Evolutionary conservation across 2,329 filamentous ascomycete species (phyloP).

Genomic region (Paecilomyces fulvus): DNA sequence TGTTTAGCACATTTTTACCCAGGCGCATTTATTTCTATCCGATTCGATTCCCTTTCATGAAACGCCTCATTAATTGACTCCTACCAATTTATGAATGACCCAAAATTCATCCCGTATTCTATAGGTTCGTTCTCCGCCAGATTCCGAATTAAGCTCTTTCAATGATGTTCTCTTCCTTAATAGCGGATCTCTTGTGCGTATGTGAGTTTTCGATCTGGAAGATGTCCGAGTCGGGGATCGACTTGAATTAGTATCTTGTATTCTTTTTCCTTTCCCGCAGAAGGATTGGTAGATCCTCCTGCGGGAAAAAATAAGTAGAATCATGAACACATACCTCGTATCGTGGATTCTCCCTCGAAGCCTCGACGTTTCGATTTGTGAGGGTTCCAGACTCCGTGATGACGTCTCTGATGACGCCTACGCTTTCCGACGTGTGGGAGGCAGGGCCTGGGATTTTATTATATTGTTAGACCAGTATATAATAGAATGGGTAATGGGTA

Average conservation of each 20-base stretch:
- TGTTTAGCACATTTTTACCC: background rate
- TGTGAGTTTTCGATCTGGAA: conserved; percentile 18
- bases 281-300: too few species aligned
- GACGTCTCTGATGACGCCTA: conserved; percentile 30
- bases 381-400: conserved; percentile 23
- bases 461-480: background rate
- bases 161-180: conserved; percentile 23
- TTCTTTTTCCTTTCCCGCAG: background rate
- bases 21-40: background rate
- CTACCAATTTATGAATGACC: background rate
- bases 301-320: background rate
- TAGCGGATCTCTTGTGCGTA: conserved; percentile 18
- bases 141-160: conserved; percentile 2
- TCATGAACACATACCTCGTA: conserved; percentile 25
- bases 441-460: conserved; percentile 25
- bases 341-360: conserved; percentile 24
- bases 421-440: conserved; percentile 29
- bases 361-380: conserved; percentile 28
- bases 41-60: background rate
- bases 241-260: background rate
- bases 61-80: background rate
- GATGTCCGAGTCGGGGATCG: background rate
- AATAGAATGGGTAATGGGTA: background rate
- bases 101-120: background rate
- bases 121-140: too few species aligned